Evolutionary conservation across 768 basidiomycete genomes (phyloP), one percentile per base, ranked within the genome.

Genomic region (Suillus luteus): DNA sequence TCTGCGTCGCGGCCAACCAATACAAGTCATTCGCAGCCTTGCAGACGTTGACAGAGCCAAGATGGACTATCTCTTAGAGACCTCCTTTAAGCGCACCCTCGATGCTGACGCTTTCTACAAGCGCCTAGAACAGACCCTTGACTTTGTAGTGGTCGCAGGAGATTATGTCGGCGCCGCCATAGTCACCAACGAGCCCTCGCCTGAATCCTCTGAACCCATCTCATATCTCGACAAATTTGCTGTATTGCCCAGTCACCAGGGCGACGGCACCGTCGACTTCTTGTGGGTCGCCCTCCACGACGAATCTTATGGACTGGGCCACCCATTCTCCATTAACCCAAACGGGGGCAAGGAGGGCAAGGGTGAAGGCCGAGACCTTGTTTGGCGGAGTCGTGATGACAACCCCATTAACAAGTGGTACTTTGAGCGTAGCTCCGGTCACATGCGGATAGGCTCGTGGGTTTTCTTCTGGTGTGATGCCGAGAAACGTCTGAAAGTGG

Each of bases 381-480:
- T 99, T 44, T 99, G 97, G 97, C 86, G 97, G 54, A 92, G 89
- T 73, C 84, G 97, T 61, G 83, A 91, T 8, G 84, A 97, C 78
- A 99, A 99, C 75, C 96, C 95, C 0, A 88, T 99, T 62, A 99
- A 99, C 79, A 96, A 95, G 78, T 99, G 97, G 97, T 99, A 99
- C 78, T 98, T 94, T 68, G 97, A 99, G 72, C 88, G 97, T 40
- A 92, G 91, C 73, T 91, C 90, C 22, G 97, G 97, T 22, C 96
- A 98, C 78, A 66, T 95, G 44, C 84, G 92, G 66, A 85, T 90
- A 81, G 91, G 89, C 12, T 80, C 87, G 31, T 99, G 96, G 93
- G 88, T 94, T 52, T 76, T 99, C 69, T 99, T 99, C 76, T 99
- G 97, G 97, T 97, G 96, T 76, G 97, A 99, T 78, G 94, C 90